Evolutionary conservation across 164 flowering plant genomes (phyloP).

Genomic region (Annona cherimola): DNA sequence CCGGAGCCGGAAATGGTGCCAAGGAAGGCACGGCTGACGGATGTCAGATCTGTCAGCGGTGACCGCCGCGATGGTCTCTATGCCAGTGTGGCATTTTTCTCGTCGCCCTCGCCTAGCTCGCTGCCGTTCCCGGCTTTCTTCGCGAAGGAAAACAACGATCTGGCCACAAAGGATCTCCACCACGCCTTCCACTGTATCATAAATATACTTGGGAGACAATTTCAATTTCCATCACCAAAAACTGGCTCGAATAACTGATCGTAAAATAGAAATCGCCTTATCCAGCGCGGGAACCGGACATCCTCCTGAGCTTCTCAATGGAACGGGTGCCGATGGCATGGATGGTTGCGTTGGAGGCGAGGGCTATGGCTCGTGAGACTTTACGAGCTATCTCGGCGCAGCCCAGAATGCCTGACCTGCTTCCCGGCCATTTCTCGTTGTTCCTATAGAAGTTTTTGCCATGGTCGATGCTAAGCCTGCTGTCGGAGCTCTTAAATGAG

Average conservation of each 20-base stretch:
- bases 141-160: constrained; percentile 6
- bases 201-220: no score
- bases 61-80: not conserved
- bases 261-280: no score
- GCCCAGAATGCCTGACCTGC: constrained; percentile 46
- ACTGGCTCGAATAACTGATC: no score
- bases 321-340: constrained; percentile 60
- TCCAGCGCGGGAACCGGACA: no score
- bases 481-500: no score
- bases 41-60: not conserved
- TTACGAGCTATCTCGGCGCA: constrained; percentile 61
- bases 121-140: constrained; percentile 15
- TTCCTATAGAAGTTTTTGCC: no score
- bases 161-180: constrained; percentile 11
- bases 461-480: no score
- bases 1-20: no score
- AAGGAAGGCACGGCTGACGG: constrained; percentile 4
- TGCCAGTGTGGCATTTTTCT: constrained; percentile 5
- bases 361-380: constrained; percentile 44
- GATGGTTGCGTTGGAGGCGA: constrained; percentile 46
- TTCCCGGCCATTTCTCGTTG: constrained; percentile 19
- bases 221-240: no score
- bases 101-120: constrained; percentile 17
- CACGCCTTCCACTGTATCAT: no score
- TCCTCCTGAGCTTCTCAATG: constrained; percentile 36